Base-by-base conservation (phyloP, 768 basidiomycete genomes). In the Trametes cinnabarina region DNA sequence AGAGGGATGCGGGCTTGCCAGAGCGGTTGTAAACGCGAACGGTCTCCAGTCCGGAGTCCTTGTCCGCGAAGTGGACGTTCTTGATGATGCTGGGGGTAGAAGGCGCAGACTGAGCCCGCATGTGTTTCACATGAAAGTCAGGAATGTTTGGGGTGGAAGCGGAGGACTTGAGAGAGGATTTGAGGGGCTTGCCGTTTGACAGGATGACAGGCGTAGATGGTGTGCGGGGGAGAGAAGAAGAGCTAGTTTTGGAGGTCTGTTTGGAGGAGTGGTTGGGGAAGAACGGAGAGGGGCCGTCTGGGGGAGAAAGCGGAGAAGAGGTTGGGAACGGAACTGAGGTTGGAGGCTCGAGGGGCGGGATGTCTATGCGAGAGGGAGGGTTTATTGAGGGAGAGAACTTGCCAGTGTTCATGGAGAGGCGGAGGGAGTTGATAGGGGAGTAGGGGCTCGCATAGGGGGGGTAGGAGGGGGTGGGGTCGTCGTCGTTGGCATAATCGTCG, bases 131-230 rank as follows among this genome's bases (percentile, higher is more conserved):
- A 62, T 65, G 73, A 69, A 65, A 61, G 50, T 73, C 74, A 41
- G 75, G 70, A 50, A 83, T 80, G 63, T 73, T 75, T 41, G 80
- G 79, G 2, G 79, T 70, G 11, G 82, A 82, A 8, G 76, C 75
- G 32, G 80, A 81, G 0, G 77, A 75, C 70, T 96, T 97, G 65
- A 97, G 82, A 1, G 91, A 89, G 0, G 89, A 81, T 67, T 92
- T 92, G 72, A 97, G 86, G 3, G 92, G 89, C 68, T 92, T 92
- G 42, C 94, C 93, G 56, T 87, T 92, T 19, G 82, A 75, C 32
- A 86, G 80, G 22, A 85, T 69, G 51, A 86, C 76, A 14, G 68
- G 78, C 64, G 60, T 72, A 48, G 55, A 79, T 63, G 60, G 74
- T 28, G 51, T 79, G 71, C 62, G 78, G 65, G 55, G 71, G 12